Evolutionary conservation across 2,329 filamentous ascomycete genomes (phyloP).

Genomic region (Colletotrichum lupini): DNA sequence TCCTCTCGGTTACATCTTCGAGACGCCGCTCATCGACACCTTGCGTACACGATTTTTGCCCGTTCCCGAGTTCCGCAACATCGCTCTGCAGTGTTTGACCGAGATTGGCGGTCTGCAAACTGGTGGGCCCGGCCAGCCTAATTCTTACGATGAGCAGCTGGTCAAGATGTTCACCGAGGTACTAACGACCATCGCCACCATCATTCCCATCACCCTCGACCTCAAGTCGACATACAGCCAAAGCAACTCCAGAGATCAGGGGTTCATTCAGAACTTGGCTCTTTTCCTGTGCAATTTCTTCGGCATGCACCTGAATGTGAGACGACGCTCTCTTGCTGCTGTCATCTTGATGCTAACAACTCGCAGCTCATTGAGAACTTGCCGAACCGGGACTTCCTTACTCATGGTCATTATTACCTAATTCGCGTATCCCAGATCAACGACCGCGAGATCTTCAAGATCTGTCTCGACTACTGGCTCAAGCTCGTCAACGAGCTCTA

Average conservation of each 20-base stretch:
- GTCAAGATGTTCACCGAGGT: constrained; percentile 99
- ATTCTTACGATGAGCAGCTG: constrained; percentile 92
- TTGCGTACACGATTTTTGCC: constrained; percentile 92
- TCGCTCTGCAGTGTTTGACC: constrained; percentile 95
- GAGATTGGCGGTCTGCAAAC: constrained; percentile 96
- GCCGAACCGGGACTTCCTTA: constrained; percentile 93
- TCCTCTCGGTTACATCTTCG: constrained; percentile 97
- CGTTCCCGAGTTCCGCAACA: constrained; percentile 93
- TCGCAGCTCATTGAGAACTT: constrained; percentile 89
- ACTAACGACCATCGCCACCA: constrained; percentile 89
- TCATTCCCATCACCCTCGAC: constrained; percentile 90
- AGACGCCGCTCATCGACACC: constrained; percentile 95
- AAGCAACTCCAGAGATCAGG: constrained; percentile 93
- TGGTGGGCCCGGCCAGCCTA: constrained; percentile 72
- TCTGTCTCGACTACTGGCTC: constrained; percentile 98
- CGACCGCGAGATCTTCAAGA: constrained; percentile 99
- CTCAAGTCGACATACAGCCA: constrained; percentile 90
- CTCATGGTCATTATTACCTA: constrained; percentile 96
- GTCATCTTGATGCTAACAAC: constrained; percentile 38
- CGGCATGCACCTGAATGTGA: constrained; percentile 86
- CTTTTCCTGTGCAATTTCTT: constrained; percentile 98
- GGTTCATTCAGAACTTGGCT: constrained; percentile 96
- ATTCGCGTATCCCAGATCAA: constrained; percentile 99
- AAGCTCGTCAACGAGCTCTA: constrained; percentile 98
- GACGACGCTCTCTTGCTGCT: constrained; percentile 35